Evolutionary conservation across 2,329 filamentous ascomycete species (phyloP).

Genomic region (Scedosporium minutisporum): DNA sequence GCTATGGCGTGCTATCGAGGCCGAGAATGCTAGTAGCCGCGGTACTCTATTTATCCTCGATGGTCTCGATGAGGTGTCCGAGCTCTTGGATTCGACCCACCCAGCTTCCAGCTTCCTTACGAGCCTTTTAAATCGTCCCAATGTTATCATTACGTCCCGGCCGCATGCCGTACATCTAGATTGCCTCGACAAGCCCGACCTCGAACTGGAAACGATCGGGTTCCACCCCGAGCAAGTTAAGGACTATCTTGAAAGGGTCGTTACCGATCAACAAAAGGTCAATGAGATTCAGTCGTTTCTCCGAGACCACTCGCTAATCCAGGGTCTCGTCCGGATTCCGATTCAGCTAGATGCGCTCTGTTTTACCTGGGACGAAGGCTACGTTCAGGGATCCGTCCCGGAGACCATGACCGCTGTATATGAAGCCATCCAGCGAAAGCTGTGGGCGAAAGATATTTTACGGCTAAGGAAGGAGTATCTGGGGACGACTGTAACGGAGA

Average conservation of each 20-base stretch:
- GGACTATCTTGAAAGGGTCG: background rate
- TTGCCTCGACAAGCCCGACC: background rate
- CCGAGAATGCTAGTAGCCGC: too few species aligned
- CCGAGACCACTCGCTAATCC: background rate
- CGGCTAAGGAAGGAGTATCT: background rate
- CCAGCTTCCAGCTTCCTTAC: conserved; percentile 13
- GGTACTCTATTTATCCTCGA: conserved; percentile 26
- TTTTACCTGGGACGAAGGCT: background rate
- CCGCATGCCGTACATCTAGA: background rate
- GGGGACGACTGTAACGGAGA: background rate
- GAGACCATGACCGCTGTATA: conserved; percentile 7
- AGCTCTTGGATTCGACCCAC: conserved; percentile 6
- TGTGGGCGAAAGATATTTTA: conserved; percentile 6
- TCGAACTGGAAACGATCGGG: background rate
- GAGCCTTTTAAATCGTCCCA: conserved; percentile 18
- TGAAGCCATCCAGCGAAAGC: background rate
- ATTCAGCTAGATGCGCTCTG: conserved; percentile 8
- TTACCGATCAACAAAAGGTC: background rate
- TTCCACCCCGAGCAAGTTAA: background rate
- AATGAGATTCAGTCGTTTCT: background rate
- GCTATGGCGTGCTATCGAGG: conserved; percentile 9
- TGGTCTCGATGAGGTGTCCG: conserved; percentile 31
- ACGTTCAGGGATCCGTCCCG: background rate
- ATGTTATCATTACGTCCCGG: background rate
- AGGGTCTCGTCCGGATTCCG: conserved; percentile 1